Conservation (phyloP, 257 asterid species). For the Solanum neorickii region DNA sequence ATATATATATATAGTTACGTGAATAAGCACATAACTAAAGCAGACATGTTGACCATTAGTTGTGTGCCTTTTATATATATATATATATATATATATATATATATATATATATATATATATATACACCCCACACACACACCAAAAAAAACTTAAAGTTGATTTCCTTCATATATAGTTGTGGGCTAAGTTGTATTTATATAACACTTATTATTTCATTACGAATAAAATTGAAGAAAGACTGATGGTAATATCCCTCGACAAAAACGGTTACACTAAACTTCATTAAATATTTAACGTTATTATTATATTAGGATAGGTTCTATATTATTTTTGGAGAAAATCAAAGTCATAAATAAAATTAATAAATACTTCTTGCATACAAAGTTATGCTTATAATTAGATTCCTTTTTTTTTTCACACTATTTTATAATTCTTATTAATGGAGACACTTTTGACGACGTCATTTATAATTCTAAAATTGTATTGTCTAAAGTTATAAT, state of each 20-base stretch:
- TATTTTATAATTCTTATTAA: not conserved
- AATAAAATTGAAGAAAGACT: not conserved
- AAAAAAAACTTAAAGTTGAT: not conserved
- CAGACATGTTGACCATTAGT: too few species aligned
- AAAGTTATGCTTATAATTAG: not conserved
- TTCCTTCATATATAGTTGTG: not conserved
- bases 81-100: too few species aligned
- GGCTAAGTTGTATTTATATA: not conserved
- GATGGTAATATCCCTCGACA: not conserved
- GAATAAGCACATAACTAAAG: too few species aligned
- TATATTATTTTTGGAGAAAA: not conserved
- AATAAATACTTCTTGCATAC: not conserved
- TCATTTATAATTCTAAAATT: not conserved
- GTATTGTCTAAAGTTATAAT: not conserved
- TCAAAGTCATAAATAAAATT: not conserved
- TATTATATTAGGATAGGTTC: not conserved
- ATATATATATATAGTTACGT: too few species aligned
- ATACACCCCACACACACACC: too few species aligned
- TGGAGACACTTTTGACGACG: not conserved
- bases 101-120: too few species aligned
- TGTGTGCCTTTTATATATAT: too few species aligned
- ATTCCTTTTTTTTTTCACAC: not conserved
- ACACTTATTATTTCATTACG: not conserved
- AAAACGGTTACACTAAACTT: not conserved
- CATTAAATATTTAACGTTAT: not conserved